Evolutionary conservation across 108 stramenopile genomes (phyloP).

Genomic region (Licmophora abbreviata): DNA sequence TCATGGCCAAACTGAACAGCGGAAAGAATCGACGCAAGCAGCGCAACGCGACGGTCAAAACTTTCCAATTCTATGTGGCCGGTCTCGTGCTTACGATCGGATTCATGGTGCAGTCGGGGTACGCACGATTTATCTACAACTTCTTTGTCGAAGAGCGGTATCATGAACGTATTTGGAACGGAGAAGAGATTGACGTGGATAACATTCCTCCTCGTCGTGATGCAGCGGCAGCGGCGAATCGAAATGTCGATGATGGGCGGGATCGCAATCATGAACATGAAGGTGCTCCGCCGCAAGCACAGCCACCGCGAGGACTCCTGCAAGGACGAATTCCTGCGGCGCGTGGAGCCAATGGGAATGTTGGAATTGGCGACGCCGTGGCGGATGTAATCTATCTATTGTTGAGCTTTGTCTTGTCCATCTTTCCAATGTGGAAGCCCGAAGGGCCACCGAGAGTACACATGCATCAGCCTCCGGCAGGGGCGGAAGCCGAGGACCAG

Average conservation of each 20-base stretch:
- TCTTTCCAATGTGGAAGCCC: conserved; percentile 36
- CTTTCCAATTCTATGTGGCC: conserved; percentile 7
- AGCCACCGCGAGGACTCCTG: not conserved
- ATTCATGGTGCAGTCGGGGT: conserved; percentile 26
- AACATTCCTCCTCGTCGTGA: too few species aligned
- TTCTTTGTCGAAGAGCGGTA: conserved; percentile 26
- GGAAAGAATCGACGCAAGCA: not conserved
- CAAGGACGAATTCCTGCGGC: not conserved
- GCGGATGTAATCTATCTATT: conserved; percentile 18
- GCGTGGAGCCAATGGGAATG: not conserved
- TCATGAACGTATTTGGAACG: conserved; percentile 17
- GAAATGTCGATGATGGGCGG: not conserved
- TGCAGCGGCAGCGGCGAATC: not conserved
- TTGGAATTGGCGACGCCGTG: not conserved
- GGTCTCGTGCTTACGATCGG: conserved; percentile 9
- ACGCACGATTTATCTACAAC: conserved; percentile 19
- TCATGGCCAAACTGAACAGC: conserved; percentile 10
- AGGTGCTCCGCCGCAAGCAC: not conserved
- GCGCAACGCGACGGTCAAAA: conserved; percentile 1
- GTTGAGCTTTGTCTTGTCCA: conserved; percentile 24
- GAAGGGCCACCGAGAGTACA: conserved; percentile 2
- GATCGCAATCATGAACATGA: not conserved
- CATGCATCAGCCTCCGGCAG: not conserved
- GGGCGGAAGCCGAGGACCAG: not conserved
- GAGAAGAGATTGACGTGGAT: conserved; percentile 8